These are phyloP conservation scores for Kuraishia ogatae DNA, from an alignment of 805 yeast genomes.

Conservation along the genomic window DNA sequence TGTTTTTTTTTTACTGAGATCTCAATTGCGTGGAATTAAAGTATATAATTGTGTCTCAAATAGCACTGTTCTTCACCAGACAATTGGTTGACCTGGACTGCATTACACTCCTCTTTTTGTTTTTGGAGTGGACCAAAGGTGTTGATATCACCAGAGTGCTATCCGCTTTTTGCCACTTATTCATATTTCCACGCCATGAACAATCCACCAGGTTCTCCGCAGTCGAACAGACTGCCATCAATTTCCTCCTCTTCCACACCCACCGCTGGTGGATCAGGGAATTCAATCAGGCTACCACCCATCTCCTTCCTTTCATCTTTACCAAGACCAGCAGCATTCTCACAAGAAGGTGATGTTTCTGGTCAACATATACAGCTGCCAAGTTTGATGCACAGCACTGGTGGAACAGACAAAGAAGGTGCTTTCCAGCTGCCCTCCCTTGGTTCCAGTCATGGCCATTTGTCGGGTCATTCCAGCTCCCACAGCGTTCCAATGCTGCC, in stretches of 20 bases:
- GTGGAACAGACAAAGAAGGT: neutral
- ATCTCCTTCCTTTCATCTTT: constrained; percentile 23
- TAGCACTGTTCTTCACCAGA: too few relatives aligned
- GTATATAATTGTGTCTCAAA: too few relatives aligned
- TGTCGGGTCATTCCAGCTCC: neutral
- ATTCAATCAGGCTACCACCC: constrained; percentile 27
- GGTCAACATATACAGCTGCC: constrained; percentile 5
- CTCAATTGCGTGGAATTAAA: too few relatives aligned
- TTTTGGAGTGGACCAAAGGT: too few relatives aligned
- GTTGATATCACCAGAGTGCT: too few relatives aligned
- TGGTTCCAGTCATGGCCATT: neutral
- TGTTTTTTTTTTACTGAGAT: too few relatives aligned
- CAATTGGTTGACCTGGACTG: too few relatives aligned
- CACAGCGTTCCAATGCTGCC: neutral
- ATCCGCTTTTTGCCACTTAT: constrained; percentile 15
- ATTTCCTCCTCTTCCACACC: constrained; percentile 3
- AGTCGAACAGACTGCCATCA: neutral
- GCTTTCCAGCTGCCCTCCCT: neutral
- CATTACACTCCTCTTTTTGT: too few relatives aligned
- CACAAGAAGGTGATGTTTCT: neutral
- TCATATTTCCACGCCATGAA: constrained; percentile 4
- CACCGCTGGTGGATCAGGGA: constrained; percentile 2
- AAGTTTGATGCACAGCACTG: neutral
- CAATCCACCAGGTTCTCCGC: neutral
- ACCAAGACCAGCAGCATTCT: neutral